Evolutionary conservation across 139 green algal species (phyloP), one percentile per base, ranked within the genome.

Genomic region (Coelastrella sp.): DNA sequence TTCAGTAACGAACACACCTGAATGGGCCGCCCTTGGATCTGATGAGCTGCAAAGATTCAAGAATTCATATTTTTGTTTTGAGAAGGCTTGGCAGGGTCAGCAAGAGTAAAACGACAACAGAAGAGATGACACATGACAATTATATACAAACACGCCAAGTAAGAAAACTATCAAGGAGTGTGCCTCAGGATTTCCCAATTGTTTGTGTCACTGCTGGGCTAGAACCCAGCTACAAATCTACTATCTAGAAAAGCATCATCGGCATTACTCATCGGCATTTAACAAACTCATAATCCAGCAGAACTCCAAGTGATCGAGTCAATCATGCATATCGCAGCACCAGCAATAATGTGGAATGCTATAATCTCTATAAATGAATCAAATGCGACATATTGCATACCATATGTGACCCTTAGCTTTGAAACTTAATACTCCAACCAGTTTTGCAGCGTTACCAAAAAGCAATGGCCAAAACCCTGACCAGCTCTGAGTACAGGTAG

Each of bases 181-280:
- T 70, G 72, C 72, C 72, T 78, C 72, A 78, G 72, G 19, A 6
- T 27, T 78, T 78, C 72, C 72, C 72, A 78, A 25, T 49, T 9
- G 6, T 78, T 78, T 78, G 22, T 78, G 72, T 78, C 72, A 78
- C 22, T 9, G 72, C 20, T 4, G 63, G 14, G 72, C 20, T 78
- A 78, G 22, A 25, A 78, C 20, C 72, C 72, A 78, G 63, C 72
- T 78, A 78, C 72, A 27, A 78, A 78, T 78, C 72, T 78, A 78
- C 72, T 78, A 78, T 78, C 72, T 25, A 78, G 22, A 9, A 78
- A 9, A 49, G 6, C 72, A 78, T 78, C 72, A 35, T 78, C 22
- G 72, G 72, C 72, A 78, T 12, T 78, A 49, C 35, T 3, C 35
- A 49, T 49, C n/a, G n/a, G 72, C 72, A 78, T 12, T 78, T 12